phyloP scores from a whole-genome alignment of 768 basidiomycete genomes.

The Podaxis sp. region DNA sequence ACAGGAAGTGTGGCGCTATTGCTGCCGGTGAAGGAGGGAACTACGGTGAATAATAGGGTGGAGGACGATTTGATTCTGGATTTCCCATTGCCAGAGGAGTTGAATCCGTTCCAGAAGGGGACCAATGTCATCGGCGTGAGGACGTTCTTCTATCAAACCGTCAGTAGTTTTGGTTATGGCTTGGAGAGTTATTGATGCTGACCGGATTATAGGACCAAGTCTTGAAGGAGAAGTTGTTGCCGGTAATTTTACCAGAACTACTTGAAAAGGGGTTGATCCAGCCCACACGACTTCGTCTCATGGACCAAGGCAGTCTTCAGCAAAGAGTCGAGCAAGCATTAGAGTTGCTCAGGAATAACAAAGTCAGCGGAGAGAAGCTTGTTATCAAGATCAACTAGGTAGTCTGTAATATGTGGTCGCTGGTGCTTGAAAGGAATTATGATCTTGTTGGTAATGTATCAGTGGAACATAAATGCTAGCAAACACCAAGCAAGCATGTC shows the following conservation, averaged over 20 bases:
- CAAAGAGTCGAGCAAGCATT: constrained; percentile 38
- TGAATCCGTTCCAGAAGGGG: constrained; percentile 32
- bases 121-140: constrained; percentile 33
- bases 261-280: constrained; percentile 33
- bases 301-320: constrained; percentile 38
- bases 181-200: not conserved
- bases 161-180: constrained; percentile 15
- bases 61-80: constrained; percentile 28
- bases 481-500: not conserved
- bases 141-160: constrained; percentile 38
- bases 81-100: constrained; percentile 23
- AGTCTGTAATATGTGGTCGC: not conserved
- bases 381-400: constrained; percentile 30
- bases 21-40: constrained; percentile 42
- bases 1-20: constrained; percentile 38
- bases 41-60: constrained; percentile 26
- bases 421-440: not conserved
- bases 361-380: constrained; percentile 47
- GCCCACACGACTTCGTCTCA: constrained; percentile 35
- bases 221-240: constrained; percentile 39
- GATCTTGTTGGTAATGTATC: not conserved
- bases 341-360: constrained; percentile 40
- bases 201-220: constrained; percentile 29
- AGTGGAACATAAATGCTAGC: not conserved
- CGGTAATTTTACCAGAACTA: constrained; percentile 39